A percentile compares a stretch with the other conserved stretches of the same genome.
Conservation (phyloP, 2,329 filamentous ascomycete species). For the Ophiocordyceps robertsii region DNA sequence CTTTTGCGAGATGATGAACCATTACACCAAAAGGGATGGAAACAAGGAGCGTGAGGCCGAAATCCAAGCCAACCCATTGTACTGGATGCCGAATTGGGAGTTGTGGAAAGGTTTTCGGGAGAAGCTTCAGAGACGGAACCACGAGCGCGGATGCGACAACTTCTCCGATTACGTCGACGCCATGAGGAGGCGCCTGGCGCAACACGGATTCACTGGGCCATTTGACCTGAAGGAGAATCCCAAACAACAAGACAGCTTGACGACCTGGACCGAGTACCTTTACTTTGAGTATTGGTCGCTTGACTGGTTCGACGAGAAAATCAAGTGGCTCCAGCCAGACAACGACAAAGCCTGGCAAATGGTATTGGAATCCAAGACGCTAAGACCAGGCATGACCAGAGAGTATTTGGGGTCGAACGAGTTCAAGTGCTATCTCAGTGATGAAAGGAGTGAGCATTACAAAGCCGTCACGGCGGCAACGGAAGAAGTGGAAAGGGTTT, state of each 20-base stretch:
- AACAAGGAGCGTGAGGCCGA: neutral
- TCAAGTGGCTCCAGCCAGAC: neutral
- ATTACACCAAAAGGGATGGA: neutral
- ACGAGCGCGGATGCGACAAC: neutral
- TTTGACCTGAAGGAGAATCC: constrained; percentile 16
- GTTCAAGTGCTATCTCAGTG: too few species aligned
- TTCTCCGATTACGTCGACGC: neutral
- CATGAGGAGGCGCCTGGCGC: constrained; percentile 10
- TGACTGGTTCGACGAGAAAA: constrained; percentile 4
- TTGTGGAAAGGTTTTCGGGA: neutral
- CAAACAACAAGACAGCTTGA: constrained; percentile 14
- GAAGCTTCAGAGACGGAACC: neutral
- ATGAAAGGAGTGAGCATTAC: too few species aligned
- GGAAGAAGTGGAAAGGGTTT: neutral
- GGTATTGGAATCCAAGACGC: neutral
- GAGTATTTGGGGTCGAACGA: too few species aligned
- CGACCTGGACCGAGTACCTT: constrained; percentile 23
- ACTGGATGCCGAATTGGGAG: neutral
- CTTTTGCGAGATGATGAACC: neutral
- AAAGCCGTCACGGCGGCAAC: neutral
- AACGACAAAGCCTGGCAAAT: neutral
- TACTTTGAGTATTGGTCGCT: constrained; percentile 11
- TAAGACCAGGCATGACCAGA: neutral
- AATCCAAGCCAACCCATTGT: neutral
- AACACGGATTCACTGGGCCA: constrained; percentile 12